Percentiles rank a stretch among this genome's conserved stretches.
These are phyloP conservation scores for Penicillium pancosmium DNA, from an alignment of 495 filamentous ascomycete genomes.

Conservation along the genomic window DNA sequence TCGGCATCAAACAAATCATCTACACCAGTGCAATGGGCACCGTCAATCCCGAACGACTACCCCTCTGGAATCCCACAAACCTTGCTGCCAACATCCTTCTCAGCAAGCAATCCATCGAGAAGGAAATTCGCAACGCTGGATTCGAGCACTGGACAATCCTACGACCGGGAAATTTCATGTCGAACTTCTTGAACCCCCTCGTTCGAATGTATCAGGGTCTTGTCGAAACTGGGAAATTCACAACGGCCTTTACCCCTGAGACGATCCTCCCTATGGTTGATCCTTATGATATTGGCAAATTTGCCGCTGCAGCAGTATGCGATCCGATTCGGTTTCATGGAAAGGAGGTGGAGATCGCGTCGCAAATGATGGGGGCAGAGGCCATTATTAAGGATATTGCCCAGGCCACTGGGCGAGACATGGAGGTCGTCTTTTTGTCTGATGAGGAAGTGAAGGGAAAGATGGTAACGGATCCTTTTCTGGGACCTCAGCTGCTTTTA, in stretches of 20 bases:
- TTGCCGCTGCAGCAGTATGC: constrained; percentile 44
- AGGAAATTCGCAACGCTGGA: constrained; percentile 28
- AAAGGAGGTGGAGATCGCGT: constrained; percentile 40
- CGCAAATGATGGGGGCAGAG: constrained; percentile 37
- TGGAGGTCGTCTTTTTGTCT: constrained; percentile 37
- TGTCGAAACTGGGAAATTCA: constrained; percentile 35
- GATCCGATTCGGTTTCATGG: constrained; percentile 41
- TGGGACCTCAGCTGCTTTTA: constrained; percentile 33
- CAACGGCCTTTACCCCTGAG: constrained; percentile 32
- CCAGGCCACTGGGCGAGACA: constrained; percentile 31
- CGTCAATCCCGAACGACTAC: constrained; percentile 26
- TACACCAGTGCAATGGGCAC: constrained; percentile 41
- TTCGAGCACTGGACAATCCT: constrained; percentile 48
- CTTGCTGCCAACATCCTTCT: constrained; percentile 29
- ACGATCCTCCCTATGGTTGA: constrained; percentile 44
- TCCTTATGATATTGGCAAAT: constrained; percentile 51
- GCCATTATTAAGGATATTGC: constrained; percentile 35
- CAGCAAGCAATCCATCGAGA: constrained; percentile 42
- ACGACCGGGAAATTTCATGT: constrained; percentile 53
- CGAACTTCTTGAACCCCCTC: constrained; percentile 43
- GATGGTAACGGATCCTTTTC: constrained; percentile 26
- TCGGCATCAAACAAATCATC: constrained; percentile 42
- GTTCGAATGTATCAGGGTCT: constrained; percentile 41
- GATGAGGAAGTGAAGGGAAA: constrained; percentile 42
- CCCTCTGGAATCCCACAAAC: constrained; percentile 26